Base-by-base conservation (phyloP, 2,329 filamentous ascomycete species). In the Penicillium glabrum region DNA sequence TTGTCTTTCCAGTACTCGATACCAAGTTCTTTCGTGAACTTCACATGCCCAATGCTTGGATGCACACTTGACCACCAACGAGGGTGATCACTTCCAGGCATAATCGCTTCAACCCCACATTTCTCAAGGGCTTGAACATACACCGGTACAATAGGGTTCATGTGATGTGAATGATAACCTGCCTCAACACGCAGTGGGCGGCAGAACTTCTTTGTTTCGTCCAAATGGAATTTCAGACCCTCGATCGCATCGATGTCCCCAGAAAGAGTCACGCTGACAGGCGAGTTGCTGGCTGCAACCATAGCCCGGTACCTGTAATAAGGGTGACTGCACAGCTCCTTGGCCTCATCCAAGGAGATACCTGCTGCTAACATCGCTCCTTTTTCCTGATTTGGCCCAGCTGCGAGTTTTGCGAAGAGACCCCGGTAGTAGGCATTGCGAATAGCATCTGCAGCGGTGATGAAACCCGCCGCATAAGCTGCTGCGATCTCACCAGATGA, bases 401-500 rank as follows among this genome's bases (percentile, higher is more conserved):
- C 41, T 5, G 48, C 55, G 1, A 50, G 37, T 10, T 53, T 45
- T 8, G 51, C 49, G 29, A 43, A 24, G 3, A 51, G 23, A 2
- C 77, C 77, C 2, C 78, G 72, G 54, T 73, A 75, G 60, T 78
- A 80, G 1, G 77, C 75, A n/a, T 73, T 66, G 1, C 63, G 59
- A 7, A 80, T 74, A 10, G 77, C 77, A 13, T 76, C 77, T 70
- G 1, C 78, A 79, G 16, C 80, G 73, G 76, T 65, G 37, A 66
- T 47, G 61, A 61, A 48, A 10, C 74, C 76, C 2, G 77, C 68
- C 5, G 80, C 77, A 58, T 78, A 82, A 0, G 80, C 79, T 16
- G 79, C 79, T 7, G 64, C 78, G 29, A 82, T 80, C 57, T 83
- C 80, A 23, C 80, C 80, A 47, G 72, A 77, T 0, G 78, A 81